These are phyloP conservation scores for Sphaerulina vaccinii DNA, from an alignment of 2,329 filamentous ascomycete genomes.

Conservation along the genomic window DNA sequence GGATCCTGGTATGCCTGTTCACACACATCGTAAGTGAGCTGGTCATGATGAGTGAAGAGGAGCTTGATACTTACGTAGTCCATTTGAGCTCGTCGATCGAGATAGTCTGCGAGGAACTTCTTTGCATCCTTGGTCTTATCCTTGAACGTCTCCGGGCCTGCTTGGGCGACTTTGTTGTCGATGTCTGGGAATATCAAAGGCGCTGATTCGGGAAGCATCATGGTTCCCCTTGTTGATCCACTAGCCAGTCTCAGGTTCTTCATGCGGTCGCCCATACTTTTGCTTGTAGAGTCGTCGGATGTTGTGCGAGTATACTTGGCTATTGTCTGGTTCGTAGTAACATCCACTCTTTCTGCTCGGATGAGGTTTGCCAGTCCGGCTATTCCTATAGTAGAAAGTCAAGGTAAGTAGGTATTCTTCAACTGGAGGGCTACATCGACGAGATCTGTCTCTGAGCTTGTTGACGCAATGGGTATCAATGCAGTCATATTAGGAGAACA, in stretches of 20 bases:
- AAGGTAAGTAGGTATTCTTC: too few species aligned
- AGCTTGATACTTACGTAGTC: slow-evolving; percentile 40
- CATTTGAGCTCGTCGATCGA: slow-evolving; percentile 51
- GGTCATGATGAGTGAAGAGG: neutral
- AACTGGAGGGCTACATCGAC: too few species aligned
- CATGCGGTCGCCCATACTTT: slow-evolving; percentile 30
- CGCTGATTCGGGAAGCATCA: slow-evolving; percentile 48
- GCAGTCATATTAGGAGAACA: too few species aligned
- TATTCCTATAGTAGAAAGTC: too few species aligned
- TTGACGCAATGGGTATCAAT: too few species aligned
- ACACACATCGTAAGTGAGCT: slow-evolving; percentile 33
- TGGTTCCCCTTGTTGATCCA: slow-evolving; percentile 42
- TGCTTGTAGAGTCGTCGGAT: slow-evolving; percentile 7
- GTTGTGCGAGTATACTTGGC: slow-evolving; percentile 24
- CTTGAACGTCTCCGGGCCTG: slow-evolving; percentile 31
- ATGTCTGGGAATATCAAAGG: slow-evolving; percentile 51
- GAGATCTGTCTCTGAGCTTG: too few species aligned
- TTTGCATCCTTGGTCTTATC: slow-evolving; percentile 33
- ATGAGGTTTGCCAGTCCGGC: slow-evolving; percentile 19
- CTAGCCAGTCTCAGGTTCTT: slow-evolving; percentile 41
- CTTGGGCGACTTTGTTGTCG: slow-evolving; percentile 32
- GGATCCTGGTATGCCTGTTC: slow-evolving; percentile 41
- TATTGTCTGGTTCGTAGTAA: slow-evolving; percentile 38
- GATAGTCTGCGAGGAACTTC: slow-evolving; percentile 49
- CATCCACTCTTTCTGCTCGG: slow-evolving; percentile 36